phyloP scores from a whole-genome alignment of 2,329 filamentous ascomycete species.

The Tolypocladium inflatum region DNA sequence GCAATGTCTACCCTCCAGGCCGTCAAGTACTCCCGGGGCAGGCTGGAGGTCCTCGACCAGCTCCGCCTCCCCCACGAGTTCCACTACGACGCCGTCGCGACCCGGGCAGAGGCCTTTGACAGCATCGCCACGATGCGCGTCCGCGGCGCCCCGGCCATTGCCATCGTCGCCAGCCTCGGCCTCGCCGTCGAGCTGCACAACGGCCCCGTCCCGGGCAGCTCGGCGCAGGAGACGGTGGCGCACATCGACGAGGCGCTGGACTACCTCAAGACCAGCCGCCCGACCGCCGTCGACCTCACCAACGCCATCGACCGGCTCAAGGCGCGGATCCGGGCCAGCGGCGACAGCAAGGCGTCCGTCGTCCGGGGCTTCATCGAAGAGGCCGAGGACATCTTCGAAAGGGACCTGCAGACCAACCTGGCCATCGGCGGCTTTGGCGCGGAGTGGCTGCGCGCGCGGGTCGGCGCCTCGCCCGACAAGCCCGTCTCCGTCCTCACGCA shows the following conservation, averaged over 20 bases:
- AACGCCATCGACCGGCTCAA: conserved; percentile 82
- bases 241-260: conserved; percentile 71
- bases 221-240: conserved; percentile 48
- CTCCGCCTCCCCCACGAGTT: conserved; percentile 73
- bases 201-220: conserved; percentile 32
- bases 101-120: conserved; percentile 67
- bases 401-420: conserved; percentile 81
- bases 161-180: conserved; percentile 88
- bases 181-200: conserved; percentile 75
- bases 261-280: conserved; percentile 80
- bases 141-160: conserved; percentile 82
- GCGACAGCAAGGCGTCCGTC: conserved; percentile 41
- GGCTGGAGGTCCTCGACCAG: conserved; percentile 72
- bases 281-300: conserved; percentile 88
- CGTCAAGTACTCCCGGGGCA: conserved; percentile 65
- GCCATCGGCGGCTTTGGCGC: conserved; percentile 77
- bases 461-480: conserved; percentile 34
- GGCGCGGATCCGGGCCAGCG: conserved; percentile 43
- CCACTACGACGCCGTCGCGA: conserved; percentile 64
- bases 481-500: conserved; percentile 80
- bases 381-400: conserved; percentile 77
- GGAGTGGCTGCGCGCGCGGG: conserved; percentile 65
- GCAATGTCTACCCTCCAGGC: conserved; percentile 56
- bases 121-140: conserved; percentile 74
- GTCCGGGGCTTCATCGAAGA: conserved; percentile 63